Evolutionary conservation across 2,329 filamentous ascomycete species (phyloP).

Genomic region (Ceratocystis cacaofunesta): DNA sequence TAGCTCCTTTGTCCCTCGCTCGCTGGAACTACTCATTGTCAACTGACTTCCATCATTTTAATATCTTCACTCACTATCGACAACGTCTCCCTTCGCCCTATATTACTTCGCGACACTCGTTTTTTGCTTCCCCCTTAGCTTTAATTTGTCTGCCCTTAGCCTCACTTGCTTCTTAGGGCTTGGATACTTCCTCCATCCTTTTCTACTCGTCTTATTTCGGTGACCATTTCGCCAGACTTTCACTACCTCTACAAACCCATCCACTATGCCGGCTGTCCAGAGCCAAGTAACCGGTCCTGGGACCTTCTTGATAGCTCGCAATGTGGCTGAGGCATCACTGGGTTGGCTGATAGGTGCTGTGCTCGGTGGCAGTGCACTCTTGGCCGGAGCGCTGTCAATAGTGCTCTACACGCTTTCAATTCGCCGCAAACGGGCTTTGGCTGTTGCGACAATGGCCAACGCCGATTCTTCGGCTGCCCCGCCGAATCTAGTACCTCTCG

Average conservation of each 20-base stretch:
- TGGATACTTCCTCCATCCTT: not conserved
- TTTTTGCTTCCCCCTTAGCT: not conserved
- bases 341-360: conserved; percentile 33
- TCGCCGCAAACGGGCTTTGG: conserved; percentile 19
- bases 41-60: not conserved
- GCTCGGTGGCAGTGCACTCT: conserved; percentile 32
- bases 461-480: not conserved
- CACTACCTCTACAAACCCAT: not conserved
- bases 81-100: not conserved
- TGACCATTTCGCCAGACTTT: not conserved
- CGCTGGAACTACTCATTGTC: not conserved
- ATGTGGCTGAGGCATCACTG: conserved; percentile 16
- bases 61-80: not conserved
- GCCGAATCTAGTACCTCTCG: conserved; percentile 2
- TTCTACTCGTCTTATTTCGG: not conserved
- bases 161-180: not conserved
- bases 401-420: conserved; percentile 29
- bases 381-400: conserved; percentile 31
- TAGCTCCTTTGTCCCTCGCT: not conserved
- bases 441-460: not conserved
- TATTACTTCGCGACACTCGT: conserved; percentile 1
- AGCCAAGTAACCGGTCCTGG: conserved; percentile 6
- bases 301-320: not conserved
- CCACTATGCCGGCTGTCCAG: conserved; percentile 12
- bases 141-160: not conserved